Evolutionary conservation across 2,329 filamentous ascomycete species (phyloP), one percentile per base, ranked within the genome.

Genomic region (Talaromyces sp.): DNA sequence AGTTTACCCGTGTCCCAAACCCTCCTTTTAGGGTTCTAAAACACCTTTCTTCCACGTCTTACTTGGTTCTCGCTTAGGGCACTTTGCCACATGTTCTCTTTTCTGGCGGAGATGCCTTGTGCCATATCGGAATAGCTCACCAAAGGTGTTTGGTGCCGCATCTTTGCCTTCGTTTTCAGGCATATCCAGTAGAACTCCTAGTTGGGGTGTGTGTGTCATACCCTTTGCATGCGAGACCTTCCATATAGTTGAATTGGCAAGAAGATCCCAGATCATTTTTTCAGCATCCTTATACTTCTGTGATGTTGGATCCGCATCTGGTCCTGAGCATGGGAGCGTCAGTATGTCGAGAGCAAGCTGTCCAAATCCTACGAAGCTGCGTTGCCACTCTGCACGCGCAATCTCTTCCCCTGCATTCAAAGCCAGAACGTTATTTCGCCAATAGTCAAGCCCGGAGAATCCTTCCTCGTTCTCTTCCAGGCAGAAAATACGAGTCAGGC

Each of bases 211-310:
- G 21, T 67, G 64, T 8, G 67, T 69, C 38, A 73, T 38, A 1
- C 64, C 64, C 58, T 72, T 71, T 0, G 69, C 73, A 61, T 74
- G 74, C 1, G 69, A 71, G n/a, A 77, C 69, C 59, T 77, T 77
- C 63, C 75, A 67, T 68, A 74, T 66, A 3, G 66, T 66, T 4
- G 69, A 68, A 49, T 67, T 65, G 11, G 73, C 68, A 51, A 77
- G 63, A 46, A 74, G 35, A 6, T 64, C 64, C 70, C 72, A 75
- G 3, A 70, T 63, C 9, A 68, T 26, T 31, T 64, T 63, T 35
- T 71, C 66, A 0, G 68, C 70, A 11, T 58, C 58, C 56, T 62
- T 62, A 35, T 64, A 66, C 41, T 66, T 60, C 11, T 68, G 55
- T 32, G 67, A 67, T 26, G 52, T 35, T n/a, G 58, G 55, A 55